Evolutionary conservation across 495 filamentous ascomycete species (phyloP).

Genomic region (Durotheca rogersii): DNA sequence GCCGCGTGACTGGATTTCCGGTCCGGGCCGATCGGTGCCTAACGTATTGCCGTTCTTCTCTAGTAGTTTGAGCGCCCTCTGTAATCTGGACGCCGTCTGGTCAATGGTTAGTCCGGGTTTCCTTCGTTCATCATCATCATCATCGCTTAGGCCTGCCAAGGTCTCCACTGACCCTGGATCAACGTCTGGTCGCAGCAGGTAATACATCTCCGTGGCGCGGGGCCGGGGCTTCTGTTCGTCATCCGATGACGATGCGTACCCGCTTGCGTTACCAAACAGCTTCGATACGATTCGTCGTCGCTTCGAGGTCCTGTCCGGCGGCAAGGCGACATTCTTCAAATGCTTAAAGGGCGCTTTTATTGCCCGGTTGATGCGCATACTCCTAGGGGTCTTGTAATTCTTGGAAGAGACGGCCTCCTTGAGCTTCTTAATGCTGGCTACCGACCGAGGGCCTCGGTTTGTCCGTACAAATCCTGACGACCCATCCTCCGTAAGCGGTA

Average conservation of each 20-base stretch:
- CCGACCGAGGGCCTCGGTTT: constrained; percentile 5
- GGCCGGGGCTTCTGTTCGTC: constrained; percentile 1
- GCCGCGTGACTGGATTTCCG: background rate
- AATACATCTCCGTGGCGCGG: constrained; percentile 21
- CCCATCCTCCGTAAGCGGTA: constrained; percentile 1
- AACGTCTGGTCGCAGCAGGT: background rate
- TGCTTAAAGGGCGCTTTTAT: background rate
- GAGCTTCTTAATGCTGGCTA: background rate
- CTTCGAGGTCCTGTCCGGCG: background rate
- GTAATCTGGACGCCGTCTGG: constrained; percentile 23
- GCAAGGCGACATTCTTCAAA: background rate
- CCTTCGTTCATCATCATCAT: constrained; percentile 14
- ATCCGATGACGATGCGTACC: background rate
- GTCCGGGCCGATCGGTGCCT: too few relatives aligned
- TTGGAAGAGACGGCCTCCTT: background rate
- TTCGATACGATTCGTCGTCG: background rate
- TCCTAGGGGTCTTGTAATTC: background rate
- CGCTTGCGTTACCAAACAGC: background rate
- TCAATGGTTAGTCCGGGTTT: constrained; percentile 24
- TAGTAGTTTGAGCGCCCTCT: constrained; percentile 26
- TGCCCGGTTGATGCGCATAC: background rate
- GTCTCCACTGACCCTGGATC: constrained; percentile 6
- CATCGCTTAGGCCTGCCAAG: constrained; percentile 11
- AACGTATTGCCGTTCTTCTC: constrained; percentile 1
- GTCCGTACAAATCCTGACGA: constrained; percentile 6